Percentiles rank a stretch among this genome's conserved stretches.
phyloP scores from a whole-genome alignment of 1,139 yeast species.

The Schwanniomyces etchellsii region DNA sequence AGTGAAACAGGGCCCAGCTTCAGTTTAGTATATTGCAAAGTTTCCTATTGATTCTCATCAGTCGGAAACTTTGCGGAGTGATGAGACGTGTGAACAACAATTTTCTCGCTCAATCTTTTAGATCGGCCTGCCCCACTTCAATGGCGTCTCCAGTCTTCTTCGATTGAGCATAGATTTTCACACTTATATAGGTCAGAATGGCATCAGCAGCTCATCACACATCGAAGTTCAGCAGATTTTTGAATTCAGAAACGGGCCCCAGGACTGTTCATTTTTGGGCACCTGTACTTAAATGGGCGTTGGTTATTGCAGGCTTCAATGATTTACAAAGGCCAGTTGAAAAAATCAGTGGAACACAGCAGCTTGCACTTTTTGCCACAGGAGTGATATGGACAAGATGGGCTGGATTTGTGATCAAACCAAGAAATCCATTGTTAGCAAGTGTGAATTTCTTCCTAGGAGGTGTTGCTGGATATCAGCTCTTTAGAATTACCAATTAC shows the following conservation, averaged over 20 bases:
- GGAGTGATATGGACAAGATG: constrained; percentile 98
- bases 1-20: too few species aligned
- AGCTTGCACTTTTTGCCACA: constrained; percentile 81
- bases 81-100: too few species aligned
- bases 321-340: constrained; percentile 91
- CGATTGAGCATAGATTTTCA: too few species aligned
- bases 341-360: constrained; percentile 87
- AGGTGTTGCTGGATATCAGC: constrained; percentile 81
- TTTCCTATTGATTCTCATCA: too few species aligned
- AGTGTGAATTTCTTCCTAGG: constrained; percentile 93
- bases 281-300: constrained; percentile 66
- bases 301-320: constrained; percentile 84
- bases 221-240: constrained; percentile 62
- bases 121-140: too few species aligned
- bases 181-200: constrained; percentile 25
- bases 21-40: too few species aligned
- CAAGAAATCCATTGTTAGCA: constrained; percentile 82
- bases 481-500: constrained; percentile 62
- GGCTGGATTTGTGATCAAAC: constrained; percentile 86
- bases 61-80: too few species aligned
- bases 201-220: constrained; percentile 43
- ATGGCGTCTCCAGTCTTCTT: too few species aligned
- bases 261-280: constrained; percentile 95
- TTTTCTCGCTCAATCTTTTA: too few species aligned
- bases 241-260: constrained; percentile 91